Percentiles rank a stretch among this genome's conserved stretches.
phyloP scores from a whole-genome alignment of 2,329 filamentous ascomycete species.

The Nemania bipapillata region DNA sequence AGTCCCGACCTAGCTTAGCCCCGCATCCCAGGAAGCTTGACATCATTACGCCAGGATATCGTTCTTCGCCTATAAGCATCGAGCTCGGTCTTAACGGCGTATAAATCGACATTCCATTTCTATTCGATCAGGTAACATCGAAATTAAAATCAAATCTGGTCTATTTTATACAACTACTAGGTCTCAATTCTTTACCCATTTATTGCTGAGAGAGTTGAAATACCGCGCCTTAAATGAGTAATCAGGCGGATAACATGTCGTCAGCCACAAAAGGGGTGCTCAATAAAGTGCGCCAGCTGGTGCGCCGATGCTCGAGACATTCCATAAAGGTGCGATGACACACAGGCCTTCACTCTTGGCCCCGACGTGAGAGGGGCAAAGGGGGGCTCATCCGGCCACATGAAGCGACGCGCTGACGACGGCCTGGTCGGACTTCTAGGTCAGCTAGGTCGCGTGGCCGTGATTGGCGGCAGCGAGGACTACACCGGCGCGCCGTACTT shows the following conservation, averaged over 20 bases:
- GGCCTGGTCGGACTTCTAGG: slow-evolving; percentile 63
- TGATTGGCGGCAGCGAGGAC: slow-evolving; percentile 94
- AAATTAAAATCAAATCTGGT: no score
- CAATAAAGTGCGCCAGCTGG: slow-evolving; percentile 83
- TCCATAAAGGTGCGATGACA: slow-evolving; percentile 82
- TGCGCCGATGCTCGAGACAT: slow-evolving; percentile 93
- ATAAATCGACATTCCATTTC: no score
- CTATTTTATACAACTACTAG: no score
- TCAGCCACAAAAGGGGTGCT: slow-evolving; percentile 78
- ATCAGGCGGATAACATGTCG: slow-evolving; percentile 65
- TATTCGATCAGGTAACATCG: no score
- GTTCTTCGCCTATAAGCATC: no score
- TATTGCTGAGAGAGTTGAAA: not conserved
- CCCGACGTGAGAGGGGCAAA: not conserved
- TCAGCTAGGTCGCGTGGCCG: slow-evolving; percentile 88
- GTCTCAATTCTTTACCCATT: not conserved
- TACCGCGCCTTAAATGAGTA: slow-evolving; percentile 42
- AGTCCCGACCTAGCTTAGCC: no score
- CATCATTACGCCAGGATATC: no score
- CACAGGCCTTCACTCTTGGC: not conserved
- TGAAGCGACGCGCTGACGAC: slow-evolving; percentile 32
- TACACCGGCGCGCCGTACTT: slow-evolving; percentile 99
- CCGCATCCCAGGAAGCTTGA: no score
- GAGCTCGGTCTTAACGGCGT: no score
- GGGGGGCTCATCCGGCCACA: not conserved